Percentiles rank a stretch among this genome's conserved stretches.
Conservation (phyloP, 768 basidiomycete species). For the Candolleomyces aberdarensis region DNA sequence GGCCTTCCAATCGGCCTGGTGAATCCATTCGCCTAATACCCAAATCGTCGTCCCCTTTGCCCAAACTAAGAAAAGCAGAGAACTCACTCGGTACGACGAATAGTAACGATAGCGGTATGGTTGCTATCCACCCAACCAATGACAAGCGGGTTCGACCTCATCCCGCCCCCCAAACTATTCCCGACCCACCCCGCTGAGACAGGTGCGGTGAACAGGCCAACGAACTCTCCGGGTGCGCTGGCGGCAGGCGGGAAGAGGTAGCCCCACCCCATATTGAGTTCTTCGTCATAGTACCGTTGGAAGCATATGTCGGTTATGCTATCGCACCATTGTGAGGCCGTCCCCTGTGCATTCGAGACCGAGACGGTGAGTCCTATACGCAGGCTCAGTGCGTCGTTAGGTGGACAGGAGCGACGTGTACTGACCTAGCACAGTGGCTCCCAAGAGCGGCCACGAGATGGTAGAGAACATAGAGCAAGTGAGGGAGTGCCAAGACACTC, state of each 20-base stretch:
- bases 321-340: too few relatives aligned
- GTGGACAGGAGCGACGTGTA: neutral
- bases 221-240: constrained; percentile 1
- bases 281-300: constrained; percentile 6
- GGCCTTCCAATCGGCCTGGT: neutral
- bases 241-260: constrained; percentile 4
- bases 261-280: neutral
- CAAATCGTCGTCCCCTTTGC: neutral
- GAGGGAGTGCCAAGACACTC: too few relatives aligned
- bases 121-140: constrained; percentile 2
- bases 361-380: too few relatives aligned
- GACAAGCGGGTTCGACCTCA: constrained; percentile 6
- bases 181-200: constrained; percentile 4
- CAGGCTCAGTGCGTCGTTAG: too few relatives aligned
- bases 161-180: constrained; percentile 7
- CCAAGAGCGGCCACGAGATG: too few relatives aligned
- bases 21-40: neutral
- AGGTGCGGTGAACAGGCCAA: constrained; percentile 7
- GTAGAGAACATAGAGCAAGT: too few relatives aligned
- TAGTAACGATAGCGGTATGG: neutral
- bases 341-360: too few relatives aligned
- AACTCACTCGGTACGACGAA: neutral
- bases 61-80: neutral
- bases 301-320: constrained; percentile 5
- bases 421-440: neutral